Base-by-base conservation (phyloP, 1,284 basidiomycete genomes). In the Pulchroboletus neoregius region DNA sequence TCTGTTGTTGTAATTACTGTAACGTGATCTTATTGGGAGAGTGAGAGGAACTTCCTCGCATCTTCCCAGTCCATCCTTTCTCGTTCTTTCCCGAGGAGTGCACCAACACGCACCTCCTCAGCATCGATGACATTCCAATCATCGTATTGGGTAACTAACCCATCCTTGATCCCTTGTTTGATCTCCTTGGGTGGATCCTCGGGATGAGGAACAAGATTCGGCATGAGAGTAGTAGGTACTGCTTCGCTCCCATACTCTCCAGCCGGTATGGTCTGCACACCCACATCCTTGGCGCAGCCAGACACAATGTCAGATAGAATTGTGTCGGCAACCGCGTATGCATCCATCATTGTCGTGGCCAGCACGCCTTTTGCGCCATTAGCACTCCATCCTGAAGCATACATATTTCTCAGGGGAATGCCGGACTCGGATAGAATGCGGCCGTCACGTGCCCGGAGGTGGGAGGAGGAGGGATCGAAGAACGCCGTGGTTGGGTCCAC, bases 301-400 rank as follows among this genome's bases (percentile, higher is more conserved):
- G 45, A 39, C 15, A 60, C 50, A 42, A 71, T 71, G 54, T 92
- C 91, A 2, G 67, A 60, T 1, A 90, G 55, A 38, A 95, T 79
- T 1, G 75, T 72, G 40, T 91, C 84, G 0, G 87, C 86, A 2
- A 89, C 83, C 3, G 74, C 72, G 61, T 94, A 94, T 13, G 95
- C 91, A 65, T 97, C 82, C 67, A 92, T 82, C 93, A 99, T 94
- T 20, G 96, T 98, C 13, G 85, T 78, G 0, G 92, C 94, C 38
- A 99, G 79, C 11, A 99, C 94, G 5, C 96, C 95, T 37, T 83
- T 84, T 0, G 95, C 94, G 18, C 95, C 96, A 10, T 82, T 82
- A 0, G 93, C 88, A 0, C 92, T 86, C 96, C 96, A 99, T 3
- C 95, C 95, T 1, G 91, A 87, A 2, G 91, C 87, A 63, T 97